Percentiles rank a stretch among this genome's conserved stretches.
Conservation (phyloP, 768 basidiomycete species). For the Holtermanniella nyarrowii region DNA sequence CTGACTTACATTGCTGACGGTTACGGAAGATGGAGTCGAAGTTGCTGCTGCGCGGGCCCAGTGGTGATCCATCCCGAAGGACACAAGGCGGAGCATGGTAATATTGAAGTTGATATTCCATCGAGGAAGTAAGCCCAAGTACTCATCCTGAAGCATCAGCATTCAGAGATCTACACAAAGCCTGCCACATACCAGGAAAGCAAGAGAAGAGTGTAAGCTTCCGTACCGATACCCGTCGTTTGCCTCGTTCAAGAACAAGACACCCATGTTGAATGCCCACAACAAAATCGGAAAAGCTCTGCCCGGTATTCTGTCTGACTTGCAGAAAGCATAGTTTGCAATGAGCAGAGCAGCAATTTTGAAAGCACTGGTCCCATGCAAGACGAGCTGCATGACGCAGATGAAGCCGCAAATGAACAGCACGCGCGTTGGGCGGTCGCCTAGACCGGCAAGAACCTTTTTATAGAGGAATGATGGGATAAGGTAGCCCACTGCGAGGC, state of each 20-base stretch:
- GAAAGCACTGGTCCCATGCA: slow-evolving; percentile 71
- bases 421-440: neutral
- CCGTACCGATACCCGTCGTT: slow-evolving; percentile 64
- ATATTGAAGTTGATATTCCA: slow-evolving; percentile 96
- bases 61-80: slow-evolving; percentile 85
- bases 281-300: slow-evolving; percentile 42
- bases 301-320: slow-evolving; percentile 28
- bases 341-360: slow-evolving; percentile 67
- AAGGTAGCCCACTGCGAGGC: slow-evolving; percentile 51
- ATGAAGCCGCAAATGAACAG: slow-evolving; percentile 15
- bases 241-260: slow-evolving; percentile 69
- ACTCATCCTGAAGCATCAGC: slow-evolving; percentile 30
- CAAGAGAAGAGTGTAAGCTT: slow-evolving; percentile 49
- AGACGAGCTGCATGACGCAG: slow-evolving; percentile 51
- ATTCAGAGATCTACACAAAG: slow-evolving; percentile 4
- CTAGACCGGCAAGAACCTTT: neutral
- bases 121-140: slow-evolving; percentile 63
- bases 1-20: slow-evolving; percentile 2
- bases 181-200: slow-evolving; percentile 50
- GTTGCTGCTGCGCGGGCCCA: slow-evolving; percentile 50
- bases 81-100: slow-evolving; percentile 84
- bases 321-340: slow-evolving; percentile 57
- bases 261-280: slow-evolving; percentile 64
- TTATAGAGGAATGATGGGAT: slow-evolving; percentile 44
- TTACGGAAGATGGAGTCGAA: slow-evolving; percentile 5